Evolutionary conservation across 345 rosid genomes (phyloP).

Genomic region (Arabis hirsuta): DNA sequence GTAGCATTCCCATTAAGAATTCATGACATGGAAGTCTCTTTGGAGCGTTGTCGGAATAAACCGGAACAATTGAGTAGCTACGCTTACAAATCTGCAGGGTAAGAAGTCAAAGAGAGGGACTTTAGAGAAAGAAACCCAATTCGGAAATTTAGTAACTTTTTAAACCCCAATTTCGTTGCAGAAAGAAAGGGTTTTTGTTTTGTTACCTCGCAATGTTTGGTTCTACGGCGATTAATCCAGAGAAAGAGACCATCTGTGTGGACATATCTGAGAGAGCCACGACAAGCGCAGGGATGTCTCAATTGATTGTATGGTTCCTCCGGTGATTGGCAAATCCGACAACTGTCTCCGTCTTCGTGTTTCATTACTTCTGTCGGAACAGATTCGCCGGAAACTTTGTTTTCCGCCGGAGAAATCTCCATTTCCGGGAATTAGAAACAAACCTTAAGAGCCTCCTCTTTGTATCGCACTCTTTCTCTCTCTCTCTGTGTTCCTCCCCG

Average conservation of each 20-base stretch:
- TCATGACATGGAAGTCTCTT: conserved; percentile 25
- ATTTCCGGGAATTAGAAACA: neutral
- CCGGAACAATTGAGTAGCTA: conserved; percentile 25
- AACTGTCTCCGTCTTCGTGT: conserved; percentile 7
- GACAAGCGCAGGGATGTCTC: conserved; percentile 36
- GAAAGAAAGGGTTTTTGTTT: neutral
- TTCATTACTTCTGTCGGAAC: neutral
- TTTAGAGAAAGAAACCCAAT: too few relatives aligned
- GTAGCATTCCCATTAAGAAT: conserved; percentile 13
- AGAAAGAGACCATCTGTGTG: conserved; percentile 31
- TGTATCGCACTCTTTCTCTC: neutral
- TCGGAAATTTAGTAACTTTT: conserved; percentile 2
- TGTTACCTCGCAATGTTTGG: conserved; percentile 25
- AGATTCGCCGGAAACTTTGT: conserved; percentile 1
- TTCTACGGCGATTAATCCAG: conserved; percentile 33
- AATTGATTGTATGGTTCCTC: conserved; percentile 32
- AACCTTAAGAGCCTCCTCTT: neutral
- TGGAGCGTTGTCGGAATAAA: conserved; percentile 35
- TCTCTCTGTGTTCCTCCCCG: neutral
- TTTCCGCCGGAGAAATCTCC: conserved; percentile 24
- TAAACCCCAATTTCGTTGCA: neutral
- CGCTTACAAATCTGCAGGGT: conserved; percentile 30
- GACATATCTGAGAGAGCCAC: conserved; percentile 35
- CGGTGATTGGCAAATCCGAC: conserved; percentile 30
- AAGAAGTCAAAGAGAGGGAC: too few relatives aligned